Percentiles rank a stretch among this genome's conserved stretches.
Evolutionary conservation across 163 green algal species (phyloP).

Genomic region (Smithsoniella earleae): DNA sequence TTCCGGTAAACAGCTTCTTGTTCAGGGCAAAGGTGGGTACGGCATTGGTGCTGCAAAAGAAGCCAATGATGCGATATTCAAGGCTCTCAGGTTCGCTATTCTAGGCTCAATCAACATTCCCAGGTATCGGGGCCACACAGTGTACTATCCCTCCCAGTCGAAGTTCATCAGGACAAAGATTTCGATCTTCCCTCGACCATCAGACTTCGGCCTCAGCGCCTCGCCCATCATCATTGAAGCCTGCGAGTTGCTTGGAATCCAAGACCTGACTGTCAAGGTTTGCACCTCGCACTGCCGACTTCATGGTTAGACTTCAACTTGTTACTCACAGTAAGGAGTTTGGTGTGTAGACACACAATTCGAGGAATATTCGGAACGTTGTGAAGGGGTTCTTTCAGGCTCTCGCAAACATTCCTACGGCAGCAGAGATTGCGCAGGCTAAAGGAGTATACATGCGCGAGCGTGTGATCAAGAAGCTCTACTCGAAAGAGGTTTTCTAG

Average conservation of each 20-base stretch:
- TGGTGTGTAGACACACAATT: conserved; percentile 26
- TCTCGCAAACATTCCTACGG: conserved; percentile 4
- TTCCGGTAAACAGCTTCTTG: background rate
- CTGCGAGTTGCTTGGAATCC: conserved; percentile 28
- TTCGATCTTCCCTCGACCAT: conserved; percentile 25
- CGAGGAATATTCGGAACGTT: conserved; percentile 16
- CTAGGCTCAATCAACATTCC: conserved; percentile 26
- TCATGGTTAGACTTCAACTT: background rate
- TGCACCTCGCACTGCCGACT: background rate
- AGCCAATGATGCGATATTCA: conserved; percentile 23
- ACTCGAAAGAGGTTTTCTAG: background rate
- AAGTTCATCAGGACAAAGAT: conserved; percentile 31
- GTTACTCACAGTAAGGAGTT: background rate
- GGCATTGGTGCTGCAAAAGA: conserved; percentile 26
- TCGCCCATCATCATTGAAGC: conserved; percentile 5
- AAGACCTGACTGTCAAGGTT: conserved; percentile 26
- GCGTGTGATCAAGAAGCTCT: background rate
- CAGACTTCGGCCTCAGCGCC: conserved; percentile 26
- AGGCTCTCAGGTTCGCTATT: conserved; percentile 9
- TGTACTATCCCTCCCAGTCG: conserved; percentile 22
- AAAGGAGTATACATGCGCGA: conserved; percentile 17
- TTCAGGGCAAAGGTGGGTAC: conserved; percentile 25
- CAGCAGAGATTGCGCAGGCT: conserved; percentile 15
- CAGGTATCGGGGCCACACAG: conserved; percentile 6
- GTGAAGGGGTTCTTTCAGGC: conserved; percentile 27